Conservation (phyloP, 192 early-diverging fungal species). For the Backusella macrospora region DNA sequence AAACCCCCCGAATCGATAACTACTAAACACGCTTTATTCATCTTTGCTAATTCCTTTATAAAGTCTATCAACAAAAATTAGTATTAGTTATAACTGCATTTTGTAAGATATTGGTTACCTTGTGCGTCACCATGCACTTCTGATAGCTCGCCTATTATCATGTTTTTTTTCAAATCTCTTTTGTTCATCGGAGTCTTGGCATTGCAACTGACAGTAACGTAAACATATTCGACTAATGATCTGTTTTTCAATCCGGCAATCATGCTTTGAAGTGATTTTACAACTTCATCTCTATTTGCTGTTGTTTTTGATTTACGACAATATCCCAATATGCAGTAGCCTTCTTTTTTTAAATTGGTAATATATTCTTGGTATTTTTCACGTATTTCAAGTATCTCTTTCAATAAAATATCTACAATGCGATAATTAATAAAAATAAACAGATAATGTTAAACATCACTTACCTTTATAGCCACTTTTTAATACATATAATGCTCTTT, state of each 20-base stretch:
- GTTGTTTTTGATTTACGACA: conserved; percentile 5
- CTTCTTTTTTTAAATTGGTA: conserved; percentile 20
- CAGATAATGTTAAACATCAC: conserved; percentile 12
- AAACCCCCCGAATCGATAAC: conserved; percentile 7
- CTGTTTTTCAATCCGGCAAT: background rate
- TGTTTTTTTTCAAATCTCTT: conserved; percentile 22
- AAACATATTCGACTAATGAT: conserved; percentile 17
- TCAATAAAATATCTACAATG: conserved; percentile 3
- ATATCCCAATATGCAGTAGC: conserved; percentile 10
- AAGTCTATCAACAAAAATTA: conserved; percentile 26
- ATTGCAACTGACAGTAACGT: conserved; percentile 9
- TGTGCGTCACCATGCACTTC: conserved; percentile 9
- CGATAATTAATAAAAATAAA: conserved; percentile 16
- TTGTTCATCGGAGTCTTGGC: background rate
- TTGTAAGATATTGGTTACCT: conserved; percentile 23
- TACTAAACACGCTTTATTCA: conserved; percentile 2
- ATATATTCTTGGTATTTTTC: conserved; percentile 17
- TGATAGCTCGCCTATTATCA: conserved; percentile 11
- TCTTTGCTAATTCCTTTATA: conserved; percentile 5
- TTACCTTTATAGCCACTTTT: conserved; percentile 1
- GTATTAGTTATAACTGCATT: conserved; percentile 15
- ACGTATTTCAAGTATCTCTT: background rate
- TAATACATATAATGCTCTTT: conserved; percentile 16
- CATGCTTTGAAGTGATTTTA: conserved; percentile 15
- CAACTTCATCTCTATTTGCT: background rate